Base-by-base conservation (phyloP, 1,284 basidiomycete species). In the Irpex rosettiformis region DNA sequence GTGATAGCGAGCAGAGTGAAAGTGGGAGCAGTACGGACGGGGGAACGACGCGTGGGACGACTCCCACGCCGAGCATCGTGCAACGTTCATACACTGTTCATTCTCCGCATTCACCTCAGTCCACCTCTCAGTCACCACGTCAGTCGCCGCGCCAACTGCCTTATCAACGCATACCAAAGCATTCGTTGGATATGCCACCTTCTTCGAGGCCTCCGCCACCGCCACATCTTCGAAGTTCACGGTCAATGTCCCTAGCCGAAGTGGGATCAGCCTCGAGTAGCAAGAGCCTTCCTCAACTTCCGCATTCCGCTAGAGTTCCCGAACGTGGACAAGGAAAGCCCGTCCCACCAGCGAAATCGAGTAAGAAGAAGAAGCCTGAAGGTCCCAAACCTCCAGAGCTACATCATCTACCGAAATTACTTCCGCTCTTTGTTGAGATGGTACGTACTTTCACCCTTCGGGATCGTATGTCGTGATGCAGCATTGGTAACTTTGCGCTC, bases 371-470 rank as follows among this genome's bases (percentile, higher is more conserved):
- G 61, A 74, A 73, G 47, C 72, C 77, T 1, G 70, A 78, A 45
- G 68, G 74, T 2, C 73, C 92, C 43, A 82, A 85, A 63, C 84
- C 89, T 53, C 96, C 96, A 1, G 85, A 92, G 59, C 77, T 98
- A 55, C 77, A 79, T 58, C 81, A 89, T 64, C 84, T 97, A 58
- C 87, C 90, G 22, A 80, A 85, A 61, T 70, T 98, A 24, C 76
- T 95, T 33, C 93, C 94, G 1, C 67, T 98, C 27, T 97, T 97
- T 70, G 83, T 90, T 51, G 95, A 97, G 74, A 86, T 96, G 79
- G 94, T 96, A 64, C 71, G 86, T 70, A n/a, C n/a, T n/a, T n/a
- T n/a, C n/a, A n/a, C n/a, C n/a, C n/a, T n/a, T n/a, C n/a, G n/a
- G n/a, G n/a, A n/a, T n/a, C n/a, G n/a, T n/a, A n/a, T n/a, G n/a